These are phyloP conservation scores for Corylus americana DNA, from an alignment of 306 rosid species.

Conservation along the genomic window DNA sequence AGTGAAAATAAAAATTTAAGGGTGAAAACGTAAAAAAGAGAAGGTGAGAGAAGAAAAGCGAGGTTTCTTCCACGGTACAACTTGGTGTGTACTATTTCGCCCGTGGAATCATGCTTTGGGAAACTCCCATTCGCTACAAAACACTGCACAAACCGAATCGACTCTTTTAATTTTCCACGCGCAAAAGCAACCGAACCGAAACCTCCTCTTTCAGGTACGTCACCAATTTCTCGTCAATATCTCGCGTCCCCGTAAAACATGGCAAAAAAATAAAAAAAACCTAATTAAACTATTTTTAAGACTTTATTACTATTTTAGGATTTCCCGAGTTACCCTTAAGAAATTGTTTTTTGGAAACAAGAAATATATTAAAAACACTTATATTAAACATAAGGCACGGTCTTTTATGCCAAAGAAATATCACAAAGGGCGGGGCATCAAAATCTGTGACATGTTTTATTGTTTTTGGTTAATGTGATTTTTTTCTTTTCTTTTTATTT, in stretches of 20 bases:
- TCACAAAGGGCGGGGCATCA: not conserved
- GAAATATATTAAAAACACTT: not conserved
- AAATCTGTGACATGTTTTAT: conserved; percentile 11
- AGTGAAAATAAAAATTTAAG: too few species aligned
- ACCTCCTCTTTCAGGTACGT: not conserved
- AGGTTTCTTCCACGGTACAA: too few species aligned
- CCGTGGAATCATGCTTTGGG: too few species aligned
- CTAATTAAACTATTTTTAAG: not conserved
- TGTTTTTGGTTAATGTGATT: conserved; percentile 32
- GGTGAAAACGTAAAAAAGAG: too few species aligned
- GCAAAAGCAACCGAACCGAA: not conserved
- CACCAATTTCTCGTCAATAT: conserved; percentile 12
- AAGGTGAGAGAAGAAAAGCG: too few species aligned
- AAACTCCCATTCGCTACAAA: too few species aligned
- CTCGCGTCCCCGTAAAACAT: not conserved
- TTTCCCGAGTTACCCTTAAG: not conserved
- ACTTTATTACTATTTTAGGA: not conserved
- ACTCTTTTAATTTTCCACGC: not conserved
- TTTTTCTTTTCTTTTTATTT: not conserved
- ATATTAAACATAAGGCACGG: conserved; percentile 6
- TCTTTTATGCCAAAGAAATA: conserved; percentile 1
- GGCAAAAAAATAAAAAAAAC: too few species aligned
- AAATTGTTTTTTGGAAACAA: not conserved
- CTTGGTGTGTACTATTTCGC: too few species aligned
- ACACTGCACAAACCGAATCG: too few species aligned